Conservation (phyloP, 2,329 filamentous ascomycete species). For the Penicillium aurantiogriseum region DNA sequence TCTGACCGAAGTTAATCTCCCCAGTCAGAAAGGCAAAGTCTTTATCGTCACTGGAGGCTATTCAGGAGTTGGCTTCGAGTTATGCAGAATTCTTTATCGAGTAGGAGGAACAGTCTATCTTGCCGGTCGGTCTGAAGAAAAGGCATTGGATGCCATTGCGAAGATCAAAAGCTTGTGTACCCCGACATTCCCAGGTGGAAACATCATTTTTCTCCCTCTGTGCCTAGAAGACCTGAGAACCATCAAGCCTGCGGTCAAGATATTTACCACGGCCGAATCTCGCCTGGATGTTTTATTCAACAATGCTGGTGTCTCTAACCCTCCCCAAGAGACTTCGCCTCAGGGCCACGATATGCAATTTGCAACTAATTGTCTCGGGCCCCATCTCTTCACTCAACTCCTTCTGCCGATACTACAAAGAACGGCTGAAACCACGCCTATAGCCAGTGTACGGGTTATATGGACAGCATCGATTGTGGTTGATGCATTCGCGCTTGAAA, state of each 20-base stretch:
- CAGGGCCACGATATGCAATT: constrained; percentile 36
- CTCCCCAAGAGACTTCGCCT: constrained; percentile 25
- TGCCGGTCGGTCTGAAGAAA: constrained; percentile 29
- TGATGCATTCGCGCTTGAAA: constrained; percentile 3
- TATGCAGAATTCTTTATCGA: constrained; percentile 25
- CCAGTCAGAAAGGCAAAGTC: constrained; percentile 24
- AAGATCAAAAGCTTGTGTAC: constrained; percentile 21
- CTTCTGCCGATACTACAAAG: constrained; percentile 28
- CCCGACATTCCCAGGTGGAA: background rate
- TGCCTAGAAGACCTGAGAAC: constrained; percentile 46
- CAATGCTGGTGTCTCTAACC: constrained; percentile 40
- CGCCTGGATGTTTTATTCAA: constrained; percentile 48
- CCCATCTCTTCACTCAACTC: constrained; percentile 38
- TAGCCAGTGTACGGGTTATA: constrained; percentile 9
- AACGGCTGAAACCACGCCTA: background rate
- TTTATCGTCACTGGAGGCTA: constrained; percentile 31
- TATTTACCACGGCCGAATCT: constrained; percentile 40
- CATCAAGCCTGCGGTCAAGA: constrained; percentile 40
- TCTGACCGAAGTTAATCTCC: constrained; percentile 23
- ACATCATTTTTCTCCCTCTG: constrained; percentile 32
- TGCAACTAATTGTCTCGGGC: constrained; percentile 41
- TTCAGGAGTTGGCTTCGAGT: constrained; percentile 25
- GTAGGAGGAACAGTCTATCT: constrained; percentile 25
- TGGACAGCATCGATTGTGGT: constrained; percentile 12
- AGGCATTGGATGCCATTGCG: constrained; percentile 34